Evolutionary conservation across 164 flowering plant species (phyloP), one percentile per base, ranked within the genome.

Genomic region (Annona cherimola): DNA sequence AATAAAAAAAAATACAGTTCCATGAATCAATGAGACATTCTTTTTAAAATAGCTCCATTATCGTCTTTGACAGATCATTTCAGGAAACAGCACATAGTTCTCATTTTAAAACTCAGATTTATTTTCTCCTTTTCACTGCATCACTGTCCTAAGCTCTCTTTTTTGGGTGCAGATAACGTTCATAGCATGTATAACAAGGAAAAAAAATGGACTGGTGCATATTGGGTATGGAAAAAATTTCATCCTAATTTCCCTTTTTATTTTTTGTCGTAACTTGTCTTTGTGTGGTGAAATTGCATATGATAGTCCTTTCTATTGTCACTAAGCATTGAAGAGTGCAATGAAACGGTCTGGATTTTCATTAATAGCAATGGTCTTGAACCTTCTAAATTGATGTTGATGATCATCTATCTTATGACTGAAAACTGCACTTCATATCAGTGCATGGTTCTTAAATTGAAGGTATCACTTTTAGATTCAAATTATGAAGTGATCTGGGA

Each of bases 171-270:
- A 90, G 93, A 83, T 67, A 88, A 86, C 80, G 82, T 92, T 40
- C 98, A 92, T 71, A 90, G 94, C 84, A 77, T 92, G 68, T 57
- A 82, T 55, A 78, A 82, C 69, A 88, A 87, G 79, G 88, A 66
- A 46, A 71, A 77, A 62, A 85, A 85, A 75, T 89, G 92, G 94
- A 90, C 96, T 54, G 86, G 79, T 66, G 85, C 91, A 16, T 92
- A 92, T 63, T 92, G 98, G 98, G 94, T 90, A 86, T 64, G 79
- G 39, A 16, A 70, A 67, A 43, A 11, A 69, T 68, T 59, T 65
- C 0, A 7, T 50, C 43, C 43, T 5, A 55, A 44, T 43, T 16
- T 69, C 59, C 57, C 42, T 57, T 8, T 66, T 4, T 59, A 61
- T 43, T 14, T 11, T 20, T 19, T 26, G 35, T 54, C 14, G 46